A percentile compares a stretch with the other conserved stretches of the same genome.
Conservation (phyloP, 805 yeast genomes). For the Candida takata region DNA sequence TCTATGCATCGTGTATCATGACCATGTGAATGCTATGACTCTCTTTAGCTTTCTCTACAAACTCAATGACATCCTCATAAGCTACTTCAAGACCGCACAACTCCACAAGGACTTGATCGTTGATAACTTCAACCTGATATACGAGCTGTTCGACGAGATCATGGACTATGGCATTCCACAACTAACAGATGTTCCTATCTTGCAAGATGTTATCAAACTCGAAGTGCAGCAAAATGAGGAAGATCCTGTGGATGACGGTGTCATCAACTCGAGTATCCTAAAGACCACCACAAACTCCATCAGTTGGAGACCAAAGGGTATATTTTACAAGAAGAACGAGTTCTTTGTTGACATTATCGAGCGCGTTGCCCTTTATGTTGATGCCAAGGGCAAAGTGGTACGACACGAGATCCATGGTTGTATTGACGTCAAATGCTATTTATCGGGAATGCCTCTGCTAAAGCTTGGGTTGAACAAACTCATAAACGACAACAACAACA, state of each 20-base stretch:
- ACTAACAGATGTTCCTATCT: conserved; percentile 68
- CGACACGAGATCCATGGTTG: conserved; percentile 67
- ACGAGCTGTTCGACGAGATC: conserved; percentile 84
- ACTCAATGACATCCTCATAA: conserved; percentile 36
- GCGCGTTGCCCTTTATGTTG: conserved; percentile 60
- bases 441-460: conserved; percentile 87
- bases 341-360: conserved; percentile 84
- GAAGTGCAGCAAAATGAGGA: conserved; percentile 26
- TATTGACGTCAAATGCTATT: conserved; percentile 62
- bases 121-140: conserved; percentile 68
- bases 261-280: conserved; percentile 61
- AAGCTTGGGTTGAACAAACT: conserved; percentile 72
- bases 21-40: conserved; percentile 46
- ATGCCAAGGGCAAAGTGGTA: conserved; percentile 48
- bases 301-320: conserved; percentile 92
- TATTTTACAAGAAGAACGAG: conserved; percentile 81
- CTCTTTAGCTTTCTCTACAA: conserved; percentile 48
- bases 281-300: conserved; percentile 72
- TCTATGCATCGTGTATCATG: conserved; percentile 19
- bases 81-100: conserved; percentile 33
- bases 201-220: conserved; percentile 71
- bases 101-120: conserved; percentile 53
- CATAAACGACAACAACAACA: conserved; percentile 11
- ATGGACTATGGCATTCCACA: conserved; percentile 87
- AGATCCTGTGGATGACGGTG: conserved; percentile 11